Conservation (phyloP, 1,139 yeast species). For the Candida sp. region DNA sequence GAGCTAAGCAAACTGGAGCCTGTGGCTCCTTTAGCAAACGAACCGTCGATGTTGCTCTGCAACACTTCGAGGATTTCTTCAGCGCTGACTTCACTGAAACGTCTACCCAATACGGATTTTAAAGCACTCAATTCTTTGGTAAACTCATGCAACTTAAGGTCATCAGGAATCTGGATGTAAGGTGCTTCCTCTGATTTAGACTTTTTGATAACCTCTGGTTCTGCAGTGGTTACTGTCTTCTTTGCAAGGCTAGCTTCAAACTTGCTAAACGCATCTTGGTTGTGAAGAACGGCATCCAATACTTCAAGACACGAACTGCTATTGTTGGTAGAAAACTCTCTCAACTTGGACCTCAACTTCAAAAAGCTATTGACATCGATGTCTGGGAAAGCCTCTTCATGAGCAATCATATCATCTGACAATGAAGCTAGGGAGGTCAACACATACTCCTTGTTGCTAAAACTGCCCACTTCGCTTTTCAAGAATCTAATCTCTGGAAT, state of each 20-base stretch:
- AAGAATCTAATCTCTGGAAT: conserved; percentile 10
- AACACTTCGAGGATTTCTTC: conserved; percentile 20
- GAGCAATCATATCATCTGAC: conserved; percentile 1
- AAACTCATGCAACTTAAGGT: conserved; percentile 25
- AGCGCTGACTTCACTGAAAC: conserved; percentile 8
- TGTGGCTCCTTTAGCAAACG: conserved; percentile 14
- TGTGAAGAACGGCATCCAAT: conserved; percentile 15
- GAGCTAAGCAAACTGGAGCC: conserved; percentile 22
- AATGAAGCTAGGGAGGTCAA: conserved; percentile 2
- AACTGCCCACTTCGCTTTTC: conserved; percentile 2
- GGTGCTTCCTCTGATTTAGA: background rate
- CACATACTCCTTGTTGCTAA: conserved; percentile 8
- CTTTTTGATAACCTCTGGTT: too few species aligned
- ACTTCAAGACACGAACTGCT: conserved; percentile 12
- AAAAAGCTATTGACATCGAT: conserved; percentile 6
- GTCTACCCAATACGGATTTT: conserved; percentile 18
- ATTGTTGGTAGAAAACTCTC: conserved; percentile 8
- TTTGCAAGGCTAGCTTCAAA: background rate
- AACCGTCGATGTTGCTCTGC: conserved; percentile 23
- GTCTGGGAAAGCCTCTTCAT: conserved; percentile 1
- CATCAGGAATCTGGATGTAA: conserved; percentile 26
- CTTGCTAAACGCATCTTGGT: background rate
- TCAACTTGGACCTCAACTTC: conserved; percentile 9
- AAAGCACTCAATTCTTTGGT: conserved; percentile 23
- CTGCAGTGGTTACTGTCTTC: background rate